These are phyloP conservation scores for Colletotrichum falcatum DNA, from an alignment of 2,329 filamentous ascomycete genomes.

Conservation along the genomic window DNA sequence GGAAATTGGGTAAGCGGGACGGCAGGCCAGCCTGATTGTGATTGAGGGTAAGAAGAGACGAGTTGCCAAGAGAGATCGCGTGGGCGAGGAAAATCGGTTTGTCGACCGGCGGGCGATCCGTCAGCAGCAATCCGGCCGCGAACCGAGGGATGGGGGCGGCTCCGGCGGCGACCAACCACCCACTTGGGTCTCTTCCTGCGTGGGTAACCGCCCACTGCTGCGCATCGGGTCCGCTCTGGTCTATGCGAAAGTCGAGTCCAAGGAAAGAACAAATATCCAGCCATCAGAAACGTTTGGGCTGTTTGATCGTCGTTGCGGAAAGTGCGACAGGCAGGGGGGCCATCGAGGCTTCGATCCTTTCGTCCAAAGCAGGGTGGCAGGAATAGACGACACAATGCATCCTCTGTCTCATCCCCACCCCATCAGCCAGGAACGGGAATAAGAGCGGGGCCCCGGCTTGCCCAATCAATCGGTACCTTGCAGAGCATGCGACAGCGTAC, in stretches of 20 bases:
- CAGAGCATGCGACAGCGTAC: too few relatives aligned
- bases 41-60: slow-evolving; percentile 40
- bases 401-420: slow-evolving; percentile 10
- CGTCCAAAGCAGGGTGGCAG: slow-evolving; percentile 37
- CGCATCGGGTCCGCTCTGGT: neutral
- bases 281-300: slow-evolving; percentile 37
- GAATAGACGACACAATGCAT: slow-evolving; percentile 33
- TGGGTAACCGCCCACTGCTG: neutral
- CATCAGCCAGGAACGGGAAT: neutral
- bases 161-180: too few relatives aligned
- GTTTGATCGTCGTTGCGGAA: slow-evolving; percentile 39
- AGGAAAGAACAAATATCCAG: slow-evolving; percentile 17
- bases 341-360: neutral
- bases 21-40: slow-evolving; percentile 16
- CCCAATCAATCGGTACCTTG: neutral
- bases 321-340: slow-evolving; percentile 7
- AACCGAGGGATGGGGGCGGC: neutral
- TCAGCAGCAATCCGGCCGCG: neutral
- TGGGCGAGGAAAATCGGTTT: slow-evolving; percentile 34
- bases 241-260: neutral
- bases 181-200: too few relatives aligned
- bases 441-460: neutral
- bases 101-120: slow-evolving; percentile 15
- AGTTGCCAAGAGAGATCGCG: slow-evolving; percentile 37
- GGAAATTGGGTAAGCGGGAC: neutral